phyloP scores from a whole-genome alignment of 768 basidiomycete genomes.

The Trametes villosa region DNA sequence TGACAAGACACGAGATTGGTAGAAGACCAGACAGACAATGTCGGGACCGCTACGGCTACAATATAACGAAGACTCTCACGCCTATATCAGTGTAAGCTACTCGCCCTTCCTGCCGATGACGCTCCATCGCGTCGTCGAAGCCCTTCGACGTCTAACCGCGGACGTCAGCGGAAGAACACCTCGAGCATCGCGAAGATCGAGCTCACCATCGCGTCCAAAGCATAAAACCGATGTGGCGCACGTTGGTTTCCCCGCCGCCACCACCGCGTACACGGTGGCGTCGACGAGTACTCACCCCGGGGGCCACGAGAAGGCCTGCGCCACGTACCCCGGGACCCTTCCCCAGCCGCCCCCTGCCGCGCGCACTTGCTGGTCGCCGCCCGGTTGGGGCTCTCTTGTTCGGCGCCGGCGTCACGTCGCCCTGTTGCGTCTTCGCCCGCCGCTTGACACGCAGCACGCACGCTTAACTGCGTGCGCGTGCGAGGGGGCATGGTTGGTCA shows the following conservation, averaged over 20 bases:
- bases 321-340: conserved; percentile 19
- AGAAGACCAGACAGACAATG: no score
- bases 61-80: no score
- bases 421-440: conserved; percentile 10
- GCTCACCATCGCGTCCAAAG: neutral
- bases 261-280: neutral
- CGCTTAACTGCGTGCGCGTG: conserved; percentile 8
- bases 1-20: no score
- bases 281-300: conserved; percentile 22
- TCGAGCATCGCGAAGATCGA: neutral
- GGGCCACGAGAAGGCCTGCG: conserved; percentile 25
- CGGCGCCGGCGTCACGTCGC: conserved; percentile 10
- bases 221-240: conserved; percentile 2
- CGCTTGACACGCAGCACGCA: conserved; percentile 3
- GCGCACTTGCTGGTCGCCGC: conserved; percentile 12
- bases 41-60: no score
- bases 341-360: conserved; percentile 15
- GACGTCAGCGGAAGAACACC: no score
- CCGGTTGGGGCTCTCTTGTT: conserved; percentile 5
- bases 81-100: no score
- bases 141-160: no score
- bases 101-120: no score
- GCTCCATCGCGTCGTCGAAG: no score
- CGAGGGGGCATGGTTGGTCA: neutral
- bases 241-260: conserved; percentile 10